Evolutionary conservation across 75 land plant species (phyloP), one percentile per base, ranked within the genome.

Genomic region (Pseudotsuga menziesii): DNA sequence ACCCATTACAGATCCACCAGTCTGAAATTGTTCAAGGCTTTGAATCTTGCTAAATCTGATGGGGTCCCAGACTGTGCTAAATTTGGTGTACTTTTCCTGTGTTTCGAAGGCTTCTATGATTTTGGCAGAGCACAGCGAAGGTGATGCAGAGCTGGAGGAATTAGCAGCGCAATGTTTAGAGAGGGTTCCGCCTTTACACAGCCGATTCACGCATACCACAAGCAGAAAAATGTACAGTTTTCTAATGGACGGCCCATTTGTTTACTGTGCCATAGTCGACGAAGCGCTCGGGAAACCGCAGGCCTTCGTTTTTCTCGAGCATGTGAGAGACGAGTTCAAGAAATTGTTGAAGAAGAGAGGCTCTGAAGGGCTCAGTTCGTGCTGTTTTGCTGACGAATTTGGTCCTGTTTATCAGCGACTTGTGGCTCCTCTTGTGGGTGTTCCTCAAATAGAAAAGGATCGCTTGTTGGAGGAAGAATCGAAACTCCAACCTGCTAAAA

Each of bases 1-100:
- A 48, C 54, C 54, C 54, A 48, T 48, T 48, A 9, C 54, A 48
- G 54, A 48, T 48, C 54, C 54, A 48, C 12, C 54, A 48, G 54
- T 9, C 54, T 48, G 54, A 2, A 48, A 48, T 48, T 12, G 54
- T 48, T 12, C 54, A 48, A 9, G 54, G 54, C 12, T 48, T 9
- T 48, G 54, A 9, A 48, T 48, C 54, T 11, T 48, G 54, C 12
- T 48, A 48, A 48, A 48, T 48, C 54, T 48, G 54, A 48, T 48
- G 54, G 54, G 12, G 54, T 48, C 12, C 54, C 54, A 48, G 54
- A 9, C 58, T 16, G 54, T 56, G 57, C 83, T 79, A 60, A 70
- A 78, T 77, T 69, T 89, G 52, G 80, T 91, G 15, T 75, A 79
- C 58, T 87, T 83, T 75, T 83, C 85, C 12, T 87, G 89, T 67